Conservation (phyloP, 2,329 filamentous ascomycete species). For the Dothideomycetes sp. region DNA sequence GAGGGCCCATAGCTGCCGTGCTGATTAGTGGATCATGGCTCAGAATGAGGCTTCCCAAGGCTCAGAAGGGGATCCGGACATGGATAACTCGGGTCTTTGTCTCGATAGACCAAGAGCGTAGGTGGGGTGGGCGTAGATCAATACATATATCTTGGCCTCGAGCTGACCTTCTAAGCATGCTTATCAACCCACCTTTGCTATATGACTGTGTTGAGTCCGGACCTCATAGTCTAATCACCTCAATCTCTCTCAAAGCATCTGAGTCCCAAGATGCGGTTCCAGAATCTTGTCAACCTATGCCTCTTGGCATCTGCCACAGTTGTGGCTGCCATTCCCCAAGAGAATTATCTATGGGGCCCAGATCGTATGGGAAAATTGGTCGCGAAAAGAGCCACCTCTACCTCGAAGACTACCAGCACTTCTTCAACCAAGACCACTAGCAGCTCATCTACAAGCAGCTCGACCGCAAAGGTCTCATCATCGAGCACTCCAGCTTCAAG, state of each 20-base stretch:
- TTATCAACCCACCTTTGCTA: no score
- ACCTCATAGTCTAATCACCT: no score
- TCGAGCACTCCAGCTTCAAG: background rate
- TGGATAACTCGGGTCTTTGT: no score
- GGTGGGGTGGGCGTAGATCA: no score
- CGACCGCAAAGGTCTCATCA: background rate
- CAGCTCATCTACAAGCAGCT: background rate
- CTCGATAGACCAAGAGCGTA: no score
- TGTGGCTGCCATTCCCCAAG: conserved; percentile 1
- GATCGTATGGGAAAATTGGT: conserved; percentile 10
- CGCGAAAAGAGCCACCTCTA: conserved; percentile 1
- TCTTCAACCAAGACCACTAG: background rate
- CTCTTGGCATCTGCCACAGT: conserved; percentile 7
- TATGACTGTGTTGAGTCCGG: no score
- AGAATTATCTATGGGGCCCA: conserved; percentile 9
- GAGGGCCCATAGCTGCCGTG: no score
- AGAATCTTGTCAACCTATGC: conserved; percentile 5
- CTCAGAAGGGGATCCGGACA: no score
- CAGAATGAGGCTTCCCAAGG: no score
- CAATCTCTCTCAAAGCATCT: background rate
- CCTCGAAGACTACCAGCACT: background rate
- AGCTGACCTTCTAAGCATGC: no score
- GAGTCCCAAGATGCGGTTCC: conserved; percentile 7
- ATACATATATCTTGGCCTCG: no score
- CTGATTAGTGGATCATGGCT: no score